These are phyloP conservation scores for Apiospora malaysiana DNA, from an alignment of 2,329 filamentous ascomycete genomes.

Conservation along the genomic window DNA sequence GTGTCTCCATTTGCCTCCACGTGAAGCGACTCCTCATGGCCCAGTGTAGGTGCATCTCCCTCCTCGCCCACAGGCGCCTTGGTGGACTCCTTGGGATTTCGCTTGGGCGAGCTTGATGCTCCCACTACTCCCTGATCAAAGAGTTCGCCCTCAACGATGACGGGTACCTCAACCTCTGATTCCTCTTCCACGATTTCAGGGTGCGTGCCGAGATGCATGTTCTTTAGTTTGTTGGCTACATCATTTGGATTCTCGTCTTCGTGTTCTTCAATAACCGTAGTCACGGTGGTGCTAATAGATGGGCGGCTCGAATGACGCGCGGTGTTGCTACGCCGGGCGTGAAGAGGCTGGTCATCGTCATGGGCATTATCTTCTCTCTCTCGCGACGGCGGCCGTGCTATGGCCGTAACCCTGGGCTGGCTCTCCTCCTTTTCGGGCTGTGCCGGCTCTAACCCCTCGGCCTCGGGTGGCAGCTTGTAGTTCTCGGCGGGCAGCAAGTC, in stretches of 20 bases:
- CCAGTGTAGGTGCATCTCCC: conserved; percentile 29
- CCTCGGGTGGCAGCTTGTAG: conserved; percentile 92
- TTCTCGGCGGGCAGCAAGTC: conserved; percentile 90
- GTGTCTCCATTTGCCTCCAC: conserved; percentile 31
- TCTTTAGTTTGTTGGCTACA: conserved; percentile 51
- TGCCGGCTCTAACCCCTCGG: conserved; percentile 76
- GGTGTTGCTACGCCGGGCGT: conserved; percentile 71
- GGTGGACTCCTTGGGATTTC: conserved; percentile 26
- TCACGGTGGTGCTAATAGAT: conserved; percentile 78
- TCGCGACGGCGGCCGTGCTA: conserved; percentile 34
- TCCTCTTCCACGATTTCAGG: conserved; percentile 68
- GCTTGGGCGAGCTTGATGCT: neutral
- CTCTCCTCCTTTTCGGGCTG: conserved; percentile 49
- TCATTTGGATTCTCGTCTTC: conserved; percentile 68
- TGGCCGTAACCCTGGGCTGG: conserved; percentile 43
- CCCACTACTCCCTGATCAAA: conserved; percentile 22
- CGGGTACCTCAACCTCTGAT: conserved; percentile 43
- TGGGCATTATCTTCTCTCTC: conserved; percentile 42
- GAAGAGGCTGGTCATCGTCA: conserved; percentile 53
- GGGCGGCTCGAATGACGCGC: conserved; percentile 83
- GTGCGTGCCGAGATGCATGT: conserved; percentile 51
- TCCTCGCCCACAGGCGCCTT: conserved; percentile 29
- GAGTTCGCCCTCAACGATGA: conserved; percentile 48
- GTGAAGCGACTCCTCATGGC: conserved; percentile 33
- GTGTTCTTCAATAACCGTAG: conserved; percentile 81